Conservation (phyloP, 2,329 filamentous ascomycete genomes). For the Acephala macrosclerotiorum region DNA sequence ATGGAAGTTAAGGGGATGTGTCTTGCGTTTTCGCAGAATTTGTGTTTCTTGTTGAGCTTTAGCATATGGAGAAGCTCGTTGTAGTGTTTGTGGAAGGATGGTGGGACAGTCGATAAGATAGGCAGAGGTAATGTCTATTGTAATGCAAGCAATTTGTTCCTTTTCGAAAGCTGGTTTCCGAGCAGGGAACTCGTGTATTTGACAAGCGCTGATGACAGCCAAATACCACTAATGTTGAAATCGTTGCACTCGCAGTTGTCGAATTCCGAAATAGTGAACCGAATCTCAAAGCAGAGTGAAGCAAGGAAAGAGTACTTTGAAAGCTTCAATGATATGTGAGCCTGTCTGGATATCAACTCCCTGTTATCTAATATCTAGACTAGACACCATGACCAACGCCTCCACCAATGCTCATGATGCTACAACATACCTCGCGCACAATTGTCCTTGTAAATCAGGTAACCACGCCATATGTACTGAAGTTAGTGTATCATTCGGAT, state of each 20-base stretch:
- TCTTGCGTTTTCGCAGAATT: neutral
- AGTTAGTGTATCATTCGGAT: constrained; percentile 32
- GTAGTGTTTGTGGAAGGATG: neutral
- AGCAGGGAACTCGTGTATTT: no score
- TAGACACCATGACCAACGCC: neutral
- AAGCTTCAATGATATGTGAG: neutral
- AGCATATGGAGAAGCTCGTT: neutral
- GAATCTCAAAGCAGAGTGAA: no score
- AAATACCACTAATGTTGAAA: neutral
- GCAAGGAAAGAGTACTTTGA: neutral
- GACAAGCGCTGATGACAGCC: no score
- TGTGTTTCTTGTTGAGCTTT: neutral
- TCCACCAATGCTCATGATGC: neutral
- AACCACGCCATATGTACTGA: constrained; percentile 5
- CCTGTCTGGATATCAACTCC: neutral
- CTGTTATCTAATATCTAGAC: neutral
- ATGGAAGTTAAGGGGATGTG: neutral
- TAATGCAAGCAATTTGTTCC: no score
- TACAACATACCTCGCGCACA: neutral
- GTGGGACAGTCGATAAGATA: neutral
- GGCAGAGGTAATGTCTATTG: no score
- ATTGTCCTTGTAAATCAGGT: neutral
- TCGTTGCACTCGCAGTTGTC: neutral
- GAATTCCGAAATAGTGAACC: neutral
- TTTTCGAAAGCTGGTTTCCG: no score